These are phyloP conservation scores for Nakazawaea molendinolei DNA, from an alignment of 805 yeast species.

Conservation along the genomic window DNA sequence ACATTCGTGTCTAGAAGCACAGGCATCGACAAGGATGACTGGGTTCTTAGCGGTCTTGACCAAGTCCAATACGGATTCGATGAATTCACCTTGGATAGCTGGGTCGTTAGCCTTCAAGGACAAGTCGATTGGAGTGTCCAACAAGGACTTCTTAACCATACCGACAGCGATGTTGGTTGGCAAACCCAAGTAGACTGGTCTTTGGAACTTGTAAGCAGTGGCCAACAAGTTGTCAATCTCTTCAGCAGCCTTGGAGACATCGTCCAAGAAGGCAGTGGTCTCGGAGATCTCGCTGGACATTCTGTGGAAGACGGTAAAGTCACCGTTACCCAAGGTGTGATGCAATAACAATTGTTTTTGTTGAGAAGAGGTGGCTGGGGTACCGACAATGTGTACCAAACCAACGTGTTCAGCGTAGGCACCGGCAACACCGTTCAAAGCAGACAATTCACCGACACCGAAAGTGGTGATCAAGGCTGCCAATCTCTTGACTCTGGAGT, in stretches of 20 bases:
- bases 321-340: constrained; percentile 82
- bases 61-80: constrained; percentile 43
- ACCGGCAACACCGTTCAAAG: constrained; percentile 83
- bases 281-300: constrained; percentile 72
- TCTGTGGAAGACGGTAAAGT: constrained; percentile 69
- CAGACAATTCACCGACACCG: constrained; percentile 86
- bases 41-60: constrained; percentile 60
- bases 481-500: constrained; percentile 73
- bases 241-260: constrained; percentile 57
- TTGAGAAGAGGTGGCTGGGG: constrained; percentile 71
- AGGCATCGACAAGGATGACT: constrained; percentile 76
- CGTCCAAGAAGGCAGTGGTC: constrained; percentile 59
- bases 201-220: constrained; percentile 62
- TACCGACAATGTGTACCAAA: constrained; percentile 77
- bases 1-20: constrained; percentile 74
- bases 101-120: constrained; percentile 49
- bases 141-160: constrained; percentile 46
- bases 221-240: constrained; percentile 71
- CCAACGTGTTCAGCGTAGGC: constrained; percentile 88
- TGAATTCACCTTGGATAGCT: constrained; percentile 58
- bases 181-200: constrained; percentile 78
- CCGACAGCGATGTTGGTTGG: constrained; percentile 78
- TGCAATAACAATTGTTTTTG: constrained; percentile 68
- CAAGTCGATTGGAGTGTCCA: constrained; percentile 62
- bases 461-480: constrained; percentile 76